Evolutionary conservation across 306 rosid genomes (phyloP), one percentile per base, ranked within the genome.

Genomic region (Cucurbita ficifolia): DNA sequence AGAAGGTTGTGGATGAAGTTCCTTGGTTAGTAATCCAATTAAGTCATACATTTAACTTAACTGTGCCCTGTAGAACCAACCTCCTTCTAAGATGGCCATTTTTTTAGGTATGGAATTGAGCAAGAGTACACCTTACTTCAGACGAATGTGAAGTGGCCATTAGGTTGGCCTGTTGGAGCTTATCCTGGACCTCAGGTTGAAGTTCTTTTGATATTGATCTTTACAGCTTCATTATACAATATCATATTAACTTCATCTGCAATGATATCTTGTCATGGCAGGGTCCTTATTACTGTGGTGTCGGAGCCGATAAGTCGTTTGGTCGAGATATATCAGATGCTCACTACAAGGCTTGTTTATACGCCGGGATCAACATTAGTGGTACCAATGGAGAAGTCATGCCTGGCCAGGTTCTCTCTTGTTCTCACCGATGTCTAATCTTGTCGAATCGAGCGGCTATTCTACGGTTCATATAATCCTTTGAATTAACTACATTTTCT

Each of bases 241-340:
- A 21, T 70, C 45, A 29, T 14, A 39, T 63, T 63, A 29, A 70
- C 55, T 70, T 33, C 40, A 24, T 69, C 58, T 29, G 74, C 74
- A 49, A 29, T 5, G 12, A 3, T 10, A 73, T 65, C 8, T 36
- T 73, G 42, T 22, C 76, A 50, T 72, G 72, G 69, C 79, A 95
- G 99, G 99, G 99, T 80, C 99, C 99, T 33, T 95, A 91, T 43
- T 95, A 95, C 86, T 95, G 99, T 61, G 80, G 81, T 62, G 99
- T 92, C 0, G 99, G 99, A 68, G 96, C 99, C 6, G 99, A 95
- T 73, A 95, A 95, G 87, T 95, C 99, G 68, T 95, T 89, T 53
- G 99, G 99, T 52, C 99, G 99, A 76, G 99, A 95, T 79, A 91
- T 95, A 75, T 89, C 99, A 70, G 99, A 95, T 86, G 96, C 99